phyloP scores from a whole-genome alignment of 2,329 filamentous ascomycete genomes.

The Phialocephala sp. region DNA sequence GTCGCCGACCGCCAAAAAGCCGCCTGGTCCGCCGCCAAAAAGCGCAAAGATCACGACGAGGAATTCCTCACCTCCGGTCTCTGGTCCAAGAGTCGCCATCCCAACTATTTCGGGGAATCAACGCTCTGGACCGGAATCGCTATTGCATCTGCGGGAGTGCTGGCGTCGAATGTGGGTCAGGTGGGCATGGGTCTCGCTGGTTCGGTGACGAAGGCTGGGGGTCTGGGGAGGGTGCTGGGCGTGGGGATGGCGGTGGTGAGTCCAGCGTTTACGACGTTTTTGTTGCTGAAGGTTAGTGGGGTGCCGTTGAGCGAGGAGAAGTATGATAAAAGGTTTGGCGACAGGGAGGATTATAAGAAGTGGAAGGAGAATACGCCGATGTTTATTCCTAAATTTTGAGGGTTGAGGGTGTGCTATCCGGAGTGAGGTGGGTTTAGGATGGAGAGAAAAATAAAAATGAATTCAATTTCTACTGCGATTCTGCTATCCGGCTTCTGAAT shows the following conservation, averaged over 20 bases:
- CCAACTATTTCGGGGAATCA: constrained; percentile 76
- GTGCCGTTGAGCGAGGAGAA: constrained; percentile 71
- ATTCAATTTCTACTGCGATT: not conserved
- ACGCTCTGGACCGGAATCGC: constrained; percentile 74
- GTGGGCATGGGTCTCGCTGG: constrained; percentile 61
- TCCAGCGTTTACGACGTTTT: constrained; percentile 67
- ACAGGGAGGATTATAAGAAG: constrained; percentile 67
- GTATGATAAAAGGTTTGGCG: constrained; percentile 68
- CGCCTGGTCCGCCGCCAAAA: constrained; percentile 64
- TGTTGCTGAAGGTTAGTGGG: constrained; percentile 67
- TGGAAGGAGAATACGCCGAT: constrained; percentile 72
- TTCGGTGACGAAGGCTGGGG: constrained; percentile 31
- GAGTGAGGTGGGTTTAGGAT: not conserved
- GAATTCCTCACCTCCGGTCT: constrained; percentile 68
- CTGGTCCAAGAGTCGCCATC: constrained; percentile 66
- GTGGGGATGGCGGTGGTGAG: constrained; percentile 53
- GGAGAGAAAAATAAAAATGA: not conserved
- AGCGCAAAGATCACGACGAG: constrained; percentile 69
- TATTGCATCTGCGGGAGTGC: constrained; percentile 59
- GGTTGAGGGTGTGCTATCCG: not conserved
- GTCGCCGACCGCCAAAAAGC: constrained; percentile 69
- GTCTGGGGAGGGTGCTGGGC: constrained; percentile 50
- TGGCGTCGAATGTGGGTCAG: constrained; percentile 60
- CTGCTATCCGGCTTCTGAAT: too few relatives aligned
- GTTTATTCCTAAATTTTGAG: constrained; percentile 63